These are phyloP conservation scores for Sorghum bicolor DNA, from an alignment of 176 grass and related monocot species.

Conservation along the genomic window DNA sequence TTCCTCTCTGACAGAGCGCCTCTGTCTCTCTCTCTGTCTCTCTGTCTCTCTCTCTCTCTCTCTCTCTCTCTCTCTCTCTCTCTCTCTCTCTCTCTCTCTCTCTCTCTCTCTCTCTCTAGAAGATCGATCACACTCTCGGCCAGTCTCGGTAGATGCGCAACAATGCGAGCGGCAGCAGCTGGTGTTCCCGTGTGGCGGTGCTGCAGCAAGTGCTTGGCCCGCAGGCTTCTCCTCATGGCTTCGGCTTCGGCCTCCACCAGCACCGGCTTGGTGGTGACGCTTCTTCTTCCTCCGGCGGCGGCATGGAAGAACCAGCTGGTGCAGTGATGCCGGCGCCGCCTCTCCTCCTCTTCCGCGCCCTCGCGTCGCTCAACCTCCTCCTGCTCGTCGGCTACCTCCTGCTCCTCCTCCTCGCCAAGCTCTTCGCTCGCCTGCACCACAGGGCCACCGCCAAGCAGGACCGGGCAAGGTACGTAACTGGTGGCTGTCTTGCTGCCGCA, in stretches of 20 bases:
- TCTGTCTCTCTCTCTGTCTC: too few relatives aligned
- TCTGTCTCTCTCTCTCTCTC: too few relatives aligned
- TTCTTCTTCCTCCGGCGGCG: too few relatives aligned
- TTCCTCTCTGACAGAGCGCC: neutral
- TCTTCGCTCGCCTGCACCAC: conserved; percentile 39
- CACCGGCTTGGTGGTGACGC: neutral
- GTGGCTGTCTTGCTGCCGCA: neutral
- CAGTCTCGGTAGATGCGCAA: conserved; percentile 47
- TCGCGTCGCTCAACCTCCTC: conserved; percentile 37
- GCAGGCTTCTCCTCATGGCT: conserved; percentile 52
- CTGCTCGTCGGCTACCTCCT: conserved; percentile 60
- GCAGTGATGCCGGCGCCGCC: conserved; percentile 27
- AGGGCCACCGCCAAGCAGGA: conserved; percentile 10
- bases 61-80: too few relatives aligned
- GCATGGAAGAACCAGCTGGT: neutral
- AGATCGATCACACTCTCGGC: neutral
- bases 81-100: too few relatives aligned
- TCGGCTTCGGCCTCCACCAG: neutral
- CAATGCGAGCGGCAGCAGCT: conserved; percentile 35
- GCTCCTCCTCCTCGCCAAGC: conserved; percentile 64
- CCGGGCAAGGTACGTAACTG: conserved; percentile 22
- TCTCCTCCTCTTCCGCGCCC: conserved; percentile 40
- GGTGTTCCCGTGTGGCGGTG: conserved; percentile 10
- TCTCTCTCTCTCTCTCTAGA: conserved; percentile 9
- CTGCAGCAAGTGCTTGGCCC: conserved; percentile 34